Evolutionary conservation across 2,329 filamentous ascomycete species (phyloP).

Genomic region (Aureobasidium sp.): DNA sequence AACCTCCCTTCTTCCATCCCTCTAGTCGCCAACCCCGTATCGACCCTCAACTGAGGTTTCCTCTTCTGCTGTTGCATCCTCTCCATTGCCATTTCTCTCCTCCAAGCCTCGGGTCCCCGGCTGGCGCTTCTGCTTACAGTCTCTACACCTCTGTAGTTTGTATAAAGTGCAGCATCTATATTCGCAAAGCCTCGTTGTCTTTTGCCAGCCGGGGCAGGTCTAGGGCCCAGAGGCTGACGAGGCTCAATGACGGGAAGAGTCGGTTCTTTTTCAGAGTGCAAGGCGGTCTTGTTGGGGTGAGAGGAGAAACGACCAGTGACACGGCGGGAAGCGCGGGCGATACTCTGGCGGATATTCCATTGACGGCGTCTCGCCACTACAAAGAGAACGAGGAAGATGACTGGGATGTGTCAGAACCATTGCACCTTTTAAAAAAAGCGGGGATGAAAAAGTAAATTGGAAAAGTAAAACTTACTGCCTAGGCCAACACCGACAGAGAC

Average conservation of each 20-base stretch:
- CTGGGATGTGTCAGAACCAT: not conserved
- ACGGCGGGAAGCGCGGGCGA: conserved; percentile 56
- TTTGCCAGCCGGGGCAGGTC: not conserved
- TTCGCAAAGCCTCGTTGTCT: not conserved
- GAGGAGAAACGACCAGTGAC: conserved; percentile 34
- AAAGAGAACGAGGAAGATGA: conserved; percentile 49
- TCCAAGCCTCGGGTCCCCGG: not conserved
- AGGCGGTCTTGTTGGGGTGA: conserved; percentile 8
- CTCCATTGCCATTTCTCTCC: not conserved
- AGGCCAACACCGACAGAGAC: conserved; percentile 55
- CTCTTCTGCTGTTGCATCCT: not conserved
- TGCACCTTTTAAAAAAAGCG: conserved; percentile 25
- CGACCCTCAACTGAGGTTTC: conserved; percentile 10
- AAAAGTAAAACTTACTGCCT: conserved; percentile 55
- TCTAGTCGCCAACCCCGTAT: conserved; percentile 3
- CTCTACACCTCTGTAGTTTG: conserved; percentile 4
- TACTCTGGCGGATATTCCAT: conserved; percentile 68
- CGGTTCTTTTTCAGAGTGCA: conserved; percentile 10
- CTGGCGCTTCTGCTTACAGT: not conserved
- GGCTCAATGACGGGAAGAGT: conserved; percentile 2
- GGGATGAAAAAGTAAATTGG: conserved; percentile 64
- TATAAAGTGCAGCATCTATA: not conserved
- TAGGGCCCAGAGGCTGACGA: not conserved
- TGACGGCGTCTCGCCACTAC: conserved; percentile 77
- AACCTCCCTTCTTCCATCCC: conserved; percentile 6